Evolutionary conservation across 2,329 filamentous ascomycete species (phyloP), one percentile per base, ranked within the genome.

Genomic region (Lasiodiplodia sp.): DNA sequence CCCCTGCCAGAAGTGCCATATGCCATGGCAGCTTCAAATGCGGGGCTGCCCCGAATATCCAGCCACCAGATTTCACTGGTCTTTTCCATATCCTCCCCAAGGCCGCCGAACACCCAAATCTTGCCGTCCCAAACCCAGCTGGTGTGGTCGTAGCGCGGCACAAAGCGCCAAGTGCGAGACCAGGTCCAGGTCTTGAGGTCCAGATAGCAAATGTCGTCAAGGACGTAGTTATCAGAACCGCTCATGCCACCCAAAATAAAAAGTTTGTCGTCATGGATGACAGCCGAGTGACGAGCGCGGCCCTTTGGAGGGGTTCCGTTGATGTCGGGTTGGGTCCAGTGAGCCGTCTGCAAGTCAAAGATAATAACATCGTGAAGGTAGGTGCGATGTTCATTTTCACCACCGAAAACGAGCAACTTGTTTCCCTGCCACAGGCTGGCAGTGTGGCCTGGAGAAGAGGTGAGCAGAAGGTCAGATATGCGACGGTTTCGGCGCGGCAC

Each of bases 161-260:
- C 94, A 77, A 99, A 99, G 70, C 91, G 92, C 96, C 96, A 99
- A 51, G 93, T 91, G 68, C 93, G 90, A 68, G 95, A 98, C 96
- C 96, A 99, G 0, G 94, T 97, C 86, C 93, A 97, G 2, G 96
- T 98, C 83, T 97, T 97, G 57, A 99, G 85, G 77, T 99, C 96
- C 60, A 99, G 87, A 76, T 97, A 99, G 83, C 94, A 97, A 63
- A 99, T 93, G 77, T 99, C 96, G 78, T 98, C 95, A 60, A 98
- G 85, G 28, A 98, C 94, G 74, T 93, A 91, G 76, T 93, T 97
- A 72, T 96, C 94, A 72, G 95, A 92, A 2, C 94, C 95, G 5
- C 94, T 97, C 74, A 98, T 93, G n/a, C 96, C 96, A 68, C 96
- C 96, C 69, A 97, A 90, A 70, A 99, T 91, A 77, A 97, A 99